These are phyloP conservation scores for Diospyros lotus DNA, from an alignment of 148 eudicot genomes.

Conservation along the genomic window DNA sequence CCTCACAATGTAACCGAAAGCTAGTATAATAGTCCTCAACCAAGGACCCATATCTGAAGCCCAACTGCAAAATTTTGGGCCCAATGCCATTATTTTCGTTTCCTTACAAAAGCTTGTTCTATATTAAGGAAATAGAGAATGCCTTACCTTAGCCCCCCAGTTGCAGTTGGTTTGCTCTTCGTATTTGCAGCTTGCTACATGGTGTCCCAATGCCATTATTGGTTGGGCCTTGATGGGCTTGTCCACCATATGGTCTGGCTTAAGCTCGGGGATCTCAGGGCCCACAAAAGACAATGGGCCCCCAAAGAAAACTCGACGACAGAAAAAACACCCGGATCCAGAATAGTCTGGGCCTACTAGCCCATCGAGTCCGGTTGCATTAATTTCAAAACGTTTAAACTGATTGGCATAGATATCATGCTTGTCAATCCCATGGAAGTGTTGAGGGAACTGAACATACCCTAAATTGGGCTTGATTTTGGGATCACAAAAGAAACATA, in stretches of 20 bases:
- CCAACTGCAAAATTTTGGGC: constrained; percentile 34
- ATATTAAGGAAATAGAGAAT: neutral
- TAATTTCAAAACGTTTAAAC: constrained; percentile 41
- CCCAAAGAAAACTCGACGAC: constrained; percentile 51
- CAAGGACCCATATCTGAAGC: constrained; percentile 58
- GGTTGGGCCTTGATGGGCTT: constrained; percentile 26
- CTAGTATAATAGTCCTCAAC: constrained; percentile 59
- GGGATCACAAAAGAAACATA: constrained; percentile 57
- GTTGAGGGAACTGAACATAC: constrained; percentile 67
- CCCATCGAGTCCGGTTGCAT: constrained; percentile 67
- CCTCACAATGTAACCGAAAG: constrained; percentile 46
- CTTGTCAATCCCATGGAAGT: constrained; percentile 50
- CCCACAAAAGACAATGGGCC: constrained; percentile 22
- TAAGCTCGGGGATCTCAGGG: constrained; percentile 23
- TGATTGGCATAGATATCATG: constrained; percentile 49
- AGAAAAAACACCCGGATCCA: constrained; percentile 71
- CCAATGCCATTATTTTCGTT: too few species aligned
- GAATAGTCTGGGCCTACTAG: constrained; percentile 58
- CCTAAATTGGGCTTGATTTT: constrained; percentile 27
- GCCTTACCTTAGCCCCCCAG: constrained; percentile 45
- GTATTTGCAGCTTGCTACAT: constrained; percentile 26
- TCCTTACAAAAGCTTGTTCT: too few species aligned
- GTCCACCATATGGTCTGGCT: constrained; percentile 14
- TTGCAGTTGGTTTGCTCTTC: constrained; percentile 19
- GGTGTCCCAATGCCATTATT: constrained; percentile 25